phyloP scores from a whole-genome alignment of 257 asterid genomes.

The Buddleja alternifolia region DNA sequence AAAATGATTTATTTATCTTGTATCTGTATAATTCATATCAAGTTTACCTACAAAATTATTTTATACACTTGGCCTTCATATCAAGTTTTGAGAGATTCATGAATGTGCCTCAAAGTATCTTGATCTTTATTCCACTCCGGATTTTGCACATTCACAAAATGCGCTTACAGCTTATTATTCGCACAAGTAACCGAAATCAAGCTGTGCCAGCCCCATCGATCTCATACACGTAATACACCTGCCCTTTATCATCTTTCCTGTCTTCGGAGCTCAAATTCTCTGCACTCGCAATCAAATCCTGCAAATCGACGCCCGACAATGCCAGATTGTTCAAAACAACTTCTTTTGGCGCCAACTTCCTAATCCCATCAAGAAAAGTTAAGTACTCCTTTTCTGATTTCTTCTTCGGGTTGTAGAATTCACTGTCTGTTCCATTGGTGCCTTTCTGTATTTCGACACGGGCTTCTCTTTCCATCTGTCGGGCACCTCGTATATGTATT shows the following conservation, averaged over 20 bases:
- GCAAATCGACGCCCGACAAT: slow-evolving; percentile 81
- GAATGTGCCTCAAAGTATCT: slow-evolving; percentile 73
- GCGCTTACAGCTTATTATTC: slow-evolving; percentile 88
- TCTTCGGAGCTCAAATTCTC: slow-evolving; percentile 70
- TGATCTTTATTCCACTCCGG: slow-evolving; percentile 84
- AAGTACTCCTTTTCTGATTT: slow-evolving; percentile 79
- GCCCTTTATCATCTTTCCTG: slow-evolving; percentile 78
- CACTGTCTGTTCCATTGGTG: slow-evolving; percentile 91
- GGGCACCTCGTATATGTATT: slow-evolving; percentile 90
- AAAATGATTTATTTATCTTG: too few species aligned
- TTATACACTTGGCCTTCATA: too few species aligned
- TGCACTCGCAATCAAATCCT: slow-evolving; percentile 78
- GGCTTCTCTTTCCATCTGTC: slow-evolving; percentile 87
- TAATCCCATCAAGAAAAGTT: slow-evolving; percentile 76
- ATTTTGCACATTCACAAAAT: slow-evolving; percentile 84
- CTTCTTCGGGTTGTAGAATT: slow-evolving; percentile 89
- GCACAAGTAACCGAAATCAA: slow-evolving; percentile 91
- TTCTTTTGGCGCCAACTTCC: slow-evolving; percentile 77
- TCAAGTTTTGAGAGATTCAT: slow-evolving; percentile 86
- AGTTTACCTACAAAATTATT: too few species aligned
- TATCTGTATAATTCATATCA: too few species aligned
- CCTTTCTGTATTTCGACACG: slow-evolving; percentile 90
- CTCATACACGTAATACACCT: slow-evolving; percentile 81
- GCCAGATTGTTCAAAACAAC: slow-evolving; percentile 75
- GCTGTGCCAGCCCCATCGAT: slow-evolving; percentile 79